phyloP scores from a whole-genome alignment of 148 eudicot species.

The Cornus florida region DNA sequence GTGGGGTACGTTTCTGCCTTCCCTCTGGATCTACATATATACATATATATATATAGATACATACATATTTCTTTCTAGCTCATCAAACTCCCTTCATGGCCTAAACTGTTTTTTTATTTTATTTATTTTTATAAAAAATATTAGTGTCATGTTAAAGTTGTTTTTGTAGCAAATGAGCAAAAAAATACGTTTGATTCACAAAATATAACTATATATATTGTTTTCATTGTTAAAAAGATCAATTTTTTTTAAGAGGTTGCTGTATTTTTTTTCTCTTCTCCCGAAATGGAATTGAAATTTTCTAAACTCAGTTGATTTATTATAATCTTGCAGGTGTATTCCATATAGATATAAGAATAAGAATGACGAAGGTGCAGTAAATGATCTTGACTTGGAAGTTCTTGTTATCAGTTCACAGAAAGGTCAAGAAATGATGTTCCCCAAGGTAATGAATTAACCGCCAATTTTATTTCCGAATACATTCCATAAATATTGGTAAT shows the following conservation, averaged over 20 bases:
- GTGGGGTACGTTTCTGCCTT: constrained; percentile 35
- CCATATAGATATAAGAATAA: constrained; percentile 43
- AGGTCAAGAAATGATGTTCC: constrained; percentile 60
- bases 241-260: too few species aligned
- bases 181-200: too few species aligned
- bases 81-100: too few species aligned
- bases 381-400: constrained; percentile 44
- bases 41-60: too few species aligned
- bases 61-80: too few species aligned
- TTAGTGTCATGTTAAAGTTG: too few species aligned
- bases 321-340: constrained; percentile 40
- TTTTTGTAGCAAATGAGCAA: too few species aligned
- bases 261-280: too few species aligned
- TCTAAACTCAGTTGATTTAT: neutral
- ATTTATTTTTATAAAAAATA: too few species aligned
- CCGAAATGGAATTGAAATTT: neutral
- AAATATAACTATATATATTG: too few species aligned
- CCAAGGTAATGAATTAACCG: constrained; percentile 38
- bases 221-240: too few species aligned
- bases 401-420: constrained; percentile 61
- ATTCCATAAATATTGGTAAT: neutral
- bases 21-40: neutral
- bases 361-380: neutral
- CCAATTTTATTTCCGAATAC: neutral
- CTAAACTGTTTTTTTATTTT: too few species aligned